Percentiles rank a stretch among this genome's conserved stretches.
Evolutionary conservation across 495 filamentous ascomycete species (phyloP).

Genomic region (Xanthoparmelia taractica): DNA sequence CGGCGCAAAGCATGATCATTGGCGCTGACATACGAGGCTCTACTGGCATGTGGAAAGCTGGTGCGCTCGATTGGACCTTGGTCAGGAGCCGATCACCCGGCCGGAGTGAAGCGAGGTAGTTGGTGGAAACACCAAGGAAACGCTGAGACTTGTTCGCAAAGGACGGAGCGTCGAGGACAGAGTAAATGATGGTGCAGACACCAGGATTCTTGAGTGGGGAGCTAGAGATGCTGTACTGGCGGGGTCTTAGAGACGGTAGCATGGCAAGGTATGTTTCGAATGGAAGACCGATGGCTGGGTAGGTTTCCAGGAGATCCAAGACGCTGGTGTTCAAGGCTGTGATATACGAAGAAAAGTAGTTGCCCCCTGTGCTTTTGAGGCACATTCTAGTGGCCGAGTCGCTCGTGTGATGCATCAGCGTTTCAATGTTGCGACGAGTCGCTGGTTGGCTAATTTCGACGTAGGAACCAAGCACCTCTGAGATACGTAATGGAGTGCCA

Average conservation of each 20-base stretch:
- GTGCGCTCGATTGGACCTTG: slow-evolving; percentile 47
- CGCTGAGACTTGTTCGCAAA: slow-evolving; percentile 31
- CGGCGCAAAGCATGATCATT: slow-evolving; percentile 57
- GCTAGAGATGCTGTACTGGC: slow-evolving; percentile 75
- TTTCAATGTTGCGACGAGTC: no score
- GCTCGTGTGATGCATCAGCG: no score
- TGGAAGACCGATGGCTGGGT: no score
- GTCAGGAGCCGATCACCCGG: slow-evolving; percentile 55
- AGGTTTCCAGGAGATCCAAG: no score
- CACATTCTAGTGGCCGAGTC: no score
- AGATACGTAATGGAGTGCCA: no score
- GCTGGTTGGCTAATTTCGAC: no score
- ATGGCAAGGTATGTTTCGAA: slow-evolving; percentile 66
- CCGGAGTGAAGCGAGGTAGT: slow-evolving; percentile 48
- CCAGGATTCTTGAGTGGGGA: slow-evolving; percentile 51
- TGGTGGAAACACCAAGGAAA: slow-evolving; percentile 51
- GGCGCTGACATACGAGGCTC: no score
- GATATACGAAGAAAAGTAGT: no score
- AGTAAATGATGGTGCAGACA: slow-evolving; percentile 58
- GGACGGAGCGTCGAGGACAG: slow-evolving; percentile 47
- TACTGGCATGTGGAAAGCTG: slow-evolving; percentile 64
- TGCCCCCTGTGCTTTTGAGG: no score
- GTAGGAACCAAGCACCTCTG: no score
- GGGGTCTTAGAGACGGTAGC: slow-evolving; percentile 66
- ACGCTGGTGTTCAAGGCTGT: no score